Percentiles rank a stretch among this genome's conserved stretches.
Conservation (phyloP, 129 eudicot species). For the Flaveria sonorensis region DNA sequence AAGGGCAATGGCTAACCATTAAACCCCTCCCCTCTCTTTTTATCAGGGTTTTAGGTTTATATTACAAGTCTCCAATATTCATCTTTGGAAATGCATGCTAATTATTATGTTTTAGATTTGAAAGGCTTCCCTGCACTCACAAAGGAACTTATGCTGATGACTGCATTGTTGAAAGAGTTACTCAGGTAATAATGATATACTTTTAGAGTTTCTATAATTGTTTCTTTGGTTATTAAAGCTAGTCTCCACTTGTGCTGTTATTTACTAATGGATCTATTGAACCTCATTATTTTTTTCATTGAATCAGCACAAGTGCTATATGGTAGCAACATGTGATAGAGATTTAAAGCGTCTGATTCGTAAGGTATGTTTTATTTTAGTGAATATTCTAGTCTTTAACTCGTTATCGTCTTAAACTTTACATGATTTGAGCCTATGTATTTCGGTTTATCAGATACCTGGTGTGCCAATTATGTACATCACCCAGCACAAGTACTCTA, state of each 20-base stretch:
- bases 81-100: no score
- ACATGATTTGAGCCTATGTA: neutral
- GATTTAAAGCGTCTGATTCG: constrained; percentile 91
- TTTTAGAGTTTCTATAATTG: no score
- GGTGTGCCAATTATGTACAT: constrained; percentile 99
- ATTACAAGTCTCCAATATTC: no score
- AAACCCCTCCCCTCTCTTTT: no score
- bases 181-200: constrained; percentile 92
- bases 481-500: constrained; percentile 75
- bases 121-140: constrained; percentile 94
- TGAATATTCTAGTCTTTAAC: neutral
- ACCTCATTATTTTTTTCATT: neutral
- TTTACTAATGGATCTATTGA: neutral
- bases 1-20: no score
- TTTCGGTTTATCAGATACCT: constrained; percentile 56
- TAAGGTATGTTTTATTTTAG: constrained; percentile 49
- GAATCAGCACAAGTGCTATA: constrained; percentile 91
- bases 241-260: no score
- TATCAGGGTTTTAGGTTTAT: no score
- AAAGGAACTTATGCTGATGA: constrained; percentile 99
- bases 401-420: neutral
- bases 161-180: constrained; percentile 90
- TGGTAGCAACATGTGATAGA: constrained; percentile 98
- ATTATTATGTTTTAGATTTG: no score
- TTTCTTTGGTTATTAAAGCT: no score